Evolutionary conservation across 2,329 filamentous ascomycete genomes (phyloP).

Genomic region (Dendryphion nanum): DNA sequence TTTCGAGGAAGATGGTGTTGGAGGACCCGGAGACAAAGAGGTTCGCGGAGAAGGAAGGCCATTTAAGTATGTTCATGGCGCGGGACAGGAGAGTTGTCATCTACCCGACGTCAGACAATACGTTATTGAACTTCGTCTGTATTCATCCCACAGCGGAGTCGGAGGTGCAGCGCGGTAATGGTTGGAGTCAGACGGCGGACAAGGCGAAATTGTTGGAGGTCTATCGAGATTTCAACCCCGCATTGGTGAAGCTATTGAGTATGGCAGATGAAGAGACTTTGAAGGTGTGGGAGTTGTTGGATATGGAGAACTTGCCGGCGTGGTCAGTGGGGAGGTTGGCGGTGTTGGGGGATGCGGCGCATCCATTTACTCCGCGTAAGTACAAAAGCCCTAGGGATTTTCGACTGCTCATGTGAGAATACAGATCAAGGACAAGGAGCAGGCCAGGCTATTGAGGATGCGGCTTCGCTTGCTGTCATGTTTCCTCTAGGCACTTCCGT

Average conservation of each 20-base stretch:
- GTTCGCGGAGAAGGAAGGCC: constrained; percentile 38
- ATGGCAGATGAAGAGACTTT: constrained; percentile 39
- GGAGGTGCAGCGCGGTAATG: constrained; percentile 13
- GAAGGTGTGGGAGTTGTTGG: constrained; percentile 43
- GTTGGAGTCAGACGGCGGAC: constrained; percentile 39
- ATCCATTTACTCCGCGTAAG: constrained; percentile 63
- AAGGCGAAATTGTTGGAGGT: constrained; percentile 41
- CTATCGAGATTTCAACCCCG: constrained; percentile 38
- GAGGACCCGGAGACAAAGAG: constrained; percentile 41
- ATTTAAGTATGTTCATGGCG: constrained; percentile 46
- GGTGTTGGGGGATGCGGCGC: constrained; percentile 65
- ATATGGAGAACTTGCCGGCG: constrained; percentile 58
- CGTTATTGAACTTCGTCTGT: constrained; percentile 47
- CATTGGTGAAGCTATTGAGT: constrained; percentile 35
- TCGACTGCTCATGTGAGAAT: not conserved
- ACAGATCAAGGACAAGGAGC: constrained; percentile 61
- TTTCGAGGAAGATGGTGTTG: constrained; percentile 46
- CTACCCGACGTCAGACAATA: constrained; percentile 49
- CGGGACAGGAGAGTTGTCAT: constrained; percentile 47
- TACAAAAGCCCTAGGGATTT: not conserved
- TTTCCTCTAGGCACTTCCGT: constrained; percentile 48
- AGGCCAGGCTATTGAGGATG: constrained; percentile 66
- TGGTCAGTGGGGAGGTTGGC: constrained; percentile 57
- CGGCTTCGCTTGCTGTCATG: constrained; percentile 57
- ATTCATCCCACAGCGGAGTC: constrained; percentile 41